A percentile compares a stretch with the other conserved stretches of the same genome.
phyloP scores from a whole-genome alignment of 1,284 basidiomycete species.

The Cryptococcus floricola region DNA sequence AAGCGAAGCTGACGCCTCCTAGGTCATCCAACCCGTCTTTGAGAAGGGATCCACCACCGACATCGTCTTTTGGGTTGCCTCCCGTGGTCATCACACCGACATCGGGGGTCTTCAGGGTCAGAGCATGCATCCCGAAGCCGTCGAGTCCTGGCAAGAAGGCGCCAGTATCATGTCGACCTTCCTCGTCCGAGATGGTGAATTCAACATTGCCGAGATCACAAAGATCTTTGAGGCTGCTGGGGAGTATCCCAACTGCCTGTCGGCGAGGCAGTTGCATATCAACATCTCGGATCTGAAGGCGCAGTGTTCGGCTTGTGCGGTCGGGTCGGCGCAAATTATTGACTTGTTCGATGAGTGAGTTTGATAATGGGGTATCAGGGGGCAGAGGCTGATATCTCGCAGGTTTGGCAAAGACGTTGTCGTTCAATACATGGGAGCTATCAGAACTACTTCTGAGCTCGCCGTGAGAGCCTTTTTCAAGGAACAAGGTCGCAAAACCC shows the following conservation, averaged over 20 bases:
- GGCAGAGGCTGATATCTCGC: too few relatives aligned
- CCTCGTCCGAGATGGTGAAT: conserved; percentile 38
- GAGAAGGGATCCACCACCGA: conserved; percentile 18
- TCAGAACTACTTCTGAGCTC: conserved; percentile 79
- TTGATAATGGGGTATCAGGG: too few relatives aligned
- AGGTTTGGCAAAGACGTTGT: conserved; percentile 52
- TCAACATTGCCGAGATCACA: conserved; percentile 60
- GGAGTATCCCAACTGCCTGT: conserved; percentile 6
- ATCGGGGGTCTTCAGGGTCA: conserved; percentile 40
- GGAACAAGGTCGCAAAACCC: conserved; percentile 63
- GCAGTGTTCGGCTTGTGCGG: conserved; percentile 42
- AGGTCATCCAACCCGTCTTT: conserved; percentile 42
- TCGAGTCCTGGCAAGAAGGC: conserved; percentile 51
- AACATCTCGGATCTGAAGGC: conserved; percentile 15
- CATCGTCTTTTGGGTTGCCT: conserved; percentile 44
- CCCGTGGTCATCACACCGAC: conserved; percentile 50
- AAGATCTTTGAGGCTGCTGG: conserved; percentile 68
- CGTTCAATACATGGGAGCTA: conserved; percentile 73
- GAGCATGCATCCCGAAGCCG: conserved; percentile 47
- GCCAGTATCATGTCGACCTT: conserved; percentile 56
- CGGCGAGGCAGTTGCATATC: conserved; percentile 7
- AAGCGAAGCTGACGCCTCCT: not conserved
- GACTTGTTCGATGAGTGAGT: conserved; percentile 29
- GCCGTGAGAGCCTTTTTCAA: conserved; percentile 78
- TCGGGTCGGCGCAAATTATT: conserved; percentile 36